These are phyloP conservation scores for Rosa lucieae DNA, from an alignment of 306 rosid species.

Conservation along the genomic window DNA sequence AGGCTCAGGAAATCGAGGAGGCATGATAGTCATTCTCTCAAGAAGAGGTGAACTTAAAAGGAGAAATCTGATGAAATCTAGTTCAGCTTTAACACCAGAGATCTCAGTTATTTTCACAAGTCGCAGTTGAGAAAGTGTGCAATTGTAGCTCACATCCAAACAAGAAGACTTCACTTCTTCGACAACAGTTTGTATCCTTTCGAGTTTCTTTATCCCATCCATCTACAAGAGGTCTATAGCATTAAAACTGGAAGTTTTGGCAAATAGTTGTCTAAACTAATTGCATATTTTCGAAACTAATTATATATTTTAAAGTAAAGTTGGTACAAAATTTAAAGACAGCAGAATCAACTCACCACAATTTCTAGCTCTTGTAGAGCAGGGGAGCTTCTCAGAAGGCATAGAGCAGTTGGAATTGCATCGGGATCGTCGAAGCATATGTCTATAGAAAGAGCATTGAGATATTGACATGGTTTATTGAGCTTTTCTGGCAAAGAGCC, in stretches of 20 bases:
- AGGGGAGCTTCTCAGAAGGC: constrained; percentile 60
- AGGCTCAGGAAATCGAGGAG: too few species aligned
- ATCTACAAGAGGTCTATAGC: constrained; percentile 31
- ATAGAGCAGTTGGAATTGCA: constrained; percentile 47
- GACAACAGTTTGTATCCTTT: background rate
- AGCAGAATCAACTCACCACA: constrained; percentile 31
- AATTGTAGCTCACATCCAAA: constrained; percentile 31
- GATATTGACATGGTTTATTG: constrained; percentile 39
- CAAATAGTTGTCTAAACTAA: background rate
- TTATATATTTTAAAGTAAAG: background rate
- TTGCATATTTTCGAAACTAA: too few species aligned
- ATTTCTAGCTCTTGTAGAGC: constrained; percentile 48
- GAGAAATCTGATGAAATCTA: constrained; percentile 49
- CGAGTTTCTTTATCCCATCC: background rate
- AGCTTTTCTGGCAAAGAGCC: constrained; percentile 44
- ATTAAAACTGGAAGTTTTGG: background rate
- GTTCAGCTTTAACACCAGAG: constrained; percentile 41
- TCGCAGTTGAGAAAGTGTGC: constrained; percentile 33
- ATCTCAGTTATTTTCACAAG: constrained; percentile 44
- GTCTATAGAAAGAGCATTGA: constrained; percentile 47
- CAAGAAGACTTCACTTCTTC: constrained; percentile 2
- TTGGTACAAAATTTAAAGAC: background rate
- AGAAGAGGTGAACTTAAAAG: constrained; percentile 44
- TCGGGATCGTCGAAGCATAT: constrained; percentile 46
- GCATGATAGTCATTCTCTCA: constrained; percentile 48